Conservation (phyloP, 129 eudicot species). For the Sambucus nigra region DNA sequence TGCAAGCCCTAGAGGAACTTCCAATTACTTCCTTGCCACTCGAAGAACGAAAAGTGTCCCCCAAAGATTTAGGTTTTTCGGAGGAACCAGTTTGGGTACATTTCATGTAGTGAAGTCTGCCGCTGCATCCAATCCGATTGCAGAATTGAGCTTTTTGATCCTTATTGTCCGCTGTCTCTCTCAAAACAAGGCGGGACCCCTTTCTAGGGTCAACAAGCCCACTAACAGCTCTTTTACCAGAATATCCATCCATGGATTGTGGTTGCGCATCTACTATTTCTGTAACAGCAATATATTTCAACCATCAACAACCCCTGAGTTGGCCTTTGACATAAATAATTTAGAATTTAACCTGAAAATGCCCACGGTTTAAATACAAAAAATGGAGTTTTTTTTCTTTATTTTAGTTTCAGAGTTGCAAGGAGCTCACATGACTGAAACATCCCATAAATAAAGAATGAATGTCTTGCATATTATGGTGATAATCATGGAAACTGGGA, state of each 20-base stretch:
- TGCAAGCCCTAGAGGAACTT: conserved; percentile 31
- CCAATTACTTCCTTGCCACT: conserved; percentile 36
- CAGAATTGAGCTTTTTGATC: conserved; percentile 56
- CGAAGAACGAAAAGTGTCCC: conserved; percentile 30
- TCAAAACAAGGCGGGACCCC: conserved; percentile 26
- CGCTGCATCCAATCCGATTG: conserved; percentile 77
- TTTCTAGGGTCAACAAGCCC: conserved; percentile 35
- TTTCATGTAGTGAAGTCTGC: conserved; percentile 45
- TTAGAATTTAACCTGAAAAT: background rate
- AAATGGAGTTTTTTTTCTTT: no score
- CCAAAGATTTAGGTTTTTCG: conserved; percentile 41
- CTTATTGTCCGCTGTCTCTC: conserved; percentile 26
- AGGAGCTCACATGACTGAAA: no score
- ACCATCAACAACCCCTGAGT: conserved; percentile 2
- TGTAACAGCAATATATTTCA: conserved; percentile 6
- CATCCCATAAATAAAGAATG: no score
- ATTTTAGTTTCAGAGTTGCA: no score
- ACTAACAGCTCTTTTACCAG: conserved; percentile 39
- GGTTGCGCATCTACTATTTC: conserved; percentile 15
- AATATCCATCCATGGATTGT: conserved; percentile 39
- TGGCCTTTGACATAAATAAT: background rate
- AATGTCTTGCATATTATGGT: no score
- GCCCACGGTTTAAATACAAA: no score
- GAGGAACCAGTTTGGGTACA: conserved; percentile 28
- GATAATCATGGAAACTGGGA: no score